Percentiles rank a stretch among this genome's conserved stretches.
These are phyloP conservation scores for Lathyrus oleraceus DNA, from an alignment of 306 rosid genomes.

Conservation along the genomic window DNA sequence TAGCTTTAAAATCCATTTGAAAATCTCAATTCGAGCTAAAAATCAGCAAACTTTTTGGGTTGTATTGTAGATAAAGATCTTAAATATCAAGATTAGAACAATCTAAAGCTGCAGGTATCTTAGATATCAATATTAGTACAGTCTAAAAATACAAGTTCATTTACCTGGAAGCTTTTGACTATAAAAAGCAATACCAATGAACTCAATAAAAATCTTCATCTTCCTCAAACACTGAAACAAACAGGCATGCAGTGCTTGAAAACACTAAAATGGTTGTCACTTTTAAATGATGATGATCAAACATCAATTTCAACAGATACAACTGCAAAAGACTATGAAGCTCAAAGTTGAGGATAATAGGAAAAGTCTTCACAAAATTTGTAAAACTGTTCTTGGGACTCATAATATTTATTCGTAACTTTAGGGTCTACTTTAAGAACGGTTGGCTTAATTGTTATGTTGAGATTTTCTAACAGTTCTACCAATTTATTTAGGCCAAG, in stretches of 20 bases:
- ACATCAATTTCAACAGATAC: neutral
- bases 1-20: conserved; percentile 62
- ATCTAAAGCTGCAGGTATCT: conserved; percentile 37
- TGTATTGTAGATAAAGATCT: conserved; percentile 82
- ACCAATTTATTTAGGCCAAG: neutral
- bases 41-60: conserved; percentile 62
- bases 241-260: neutral
- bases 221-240: neutral
- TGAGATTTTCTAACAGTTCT: neutral
- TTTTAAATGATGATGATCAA: neutral
- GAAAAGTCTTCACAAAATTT: neutral
- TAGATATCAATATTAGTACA: neutral
- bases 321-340: neutral
- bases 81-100: neutral
- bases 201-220: neutral
- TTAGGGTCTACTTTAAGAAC: neutral
- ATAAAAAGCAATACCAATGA: neutral
- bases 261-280: neutral
- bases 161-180: neutral
- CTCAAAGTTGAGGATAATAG: neutral
- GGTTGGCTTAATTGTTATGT: neutral
- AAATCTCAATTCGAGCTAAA: conserved; percentile 72
- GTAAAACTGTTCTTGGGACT: neutral
- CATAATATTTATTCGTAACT: neutral
- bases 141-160: neutral